These are phyloP conservation scores for Onygenales sp. DNA, from an alignment of 2,329 filamentous ascomycete genomes.

Conservation along the genomic window DNA sequence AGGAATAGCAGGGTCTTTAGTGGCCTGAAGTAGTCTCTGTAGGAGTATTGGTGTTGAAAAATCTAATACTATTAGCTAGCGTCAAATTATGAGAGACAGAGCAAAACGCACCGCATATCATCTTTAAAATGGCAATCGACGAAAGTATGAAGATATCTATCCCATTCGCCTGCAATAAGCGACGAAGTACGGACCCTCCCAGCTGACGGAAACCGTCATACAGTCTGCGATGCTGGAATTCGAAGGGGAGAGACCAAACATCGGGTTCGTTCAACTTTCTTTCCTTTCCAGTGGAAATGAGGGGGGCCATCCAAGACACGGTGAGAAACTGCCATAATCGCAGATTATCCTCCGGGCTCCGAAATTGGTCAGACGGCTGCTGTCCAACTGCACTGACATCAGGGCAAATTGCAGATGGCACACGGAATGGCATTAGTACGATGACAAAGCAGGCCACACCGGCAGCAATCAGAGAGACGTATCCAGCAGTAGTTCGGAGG, in stretches of 20 bases:
- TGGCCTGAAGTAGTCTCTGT: slow-evolving; percentile 60
- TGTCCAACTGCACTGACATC: slow-evolving; percentile 52
- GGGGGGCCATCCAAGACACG: slow-evolving; percentile 69
- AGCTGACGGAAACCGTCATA: slow-evolving; percentile 67
- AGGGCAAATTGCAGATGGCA: slow-evolving; percentile 43
- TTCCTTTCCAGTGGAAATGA: slow-evolving; percentile 56
- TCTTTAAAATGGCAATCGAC: slow-evolving; percentile 53
- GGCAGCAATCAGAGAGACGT: slow-evolving; percentile 30
- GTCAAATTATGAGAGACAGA: not conserved
- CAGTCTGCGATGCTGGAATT: slow-evolving; percentile 70
- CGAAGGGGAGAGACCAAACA: slow-evolving; percentile 69
- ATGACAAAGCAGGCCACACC: slow-evolving; percentile 44
- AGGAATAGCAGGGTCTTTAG: slow-evolving; percentile 45
- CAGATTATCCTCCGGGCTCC: slow-evolving; percentile 70
- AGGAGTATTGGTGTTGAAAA: slow-evolving; percentile 58
- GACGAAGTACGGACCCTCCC: slow-evolving; percentile 59
- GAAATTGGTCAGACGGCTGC: slow-evolving; percentile 48
- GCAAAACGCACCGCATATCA: slow-evolving; percentile 39
- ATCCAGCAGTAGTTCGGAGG: slow-evolving; percentile 15
- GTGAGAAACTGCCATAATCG: slow-evolving; percentile 76
- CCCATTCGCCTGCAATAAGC: slow-evolving; percentile 66
- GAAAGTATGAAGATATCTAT: slow-evolving; percentile 65
- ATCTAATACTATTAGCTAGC: slow-evolving; percentile 26
- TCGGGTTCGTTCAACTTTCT: slow-evolving; percentile 66
- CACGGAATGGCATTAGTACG: slow-evolving; percentile 60